Evolutionary conservation across 768 basidiomycete genomes (phyloP).

Genomic region (Podaxis rugospora): DNA sequence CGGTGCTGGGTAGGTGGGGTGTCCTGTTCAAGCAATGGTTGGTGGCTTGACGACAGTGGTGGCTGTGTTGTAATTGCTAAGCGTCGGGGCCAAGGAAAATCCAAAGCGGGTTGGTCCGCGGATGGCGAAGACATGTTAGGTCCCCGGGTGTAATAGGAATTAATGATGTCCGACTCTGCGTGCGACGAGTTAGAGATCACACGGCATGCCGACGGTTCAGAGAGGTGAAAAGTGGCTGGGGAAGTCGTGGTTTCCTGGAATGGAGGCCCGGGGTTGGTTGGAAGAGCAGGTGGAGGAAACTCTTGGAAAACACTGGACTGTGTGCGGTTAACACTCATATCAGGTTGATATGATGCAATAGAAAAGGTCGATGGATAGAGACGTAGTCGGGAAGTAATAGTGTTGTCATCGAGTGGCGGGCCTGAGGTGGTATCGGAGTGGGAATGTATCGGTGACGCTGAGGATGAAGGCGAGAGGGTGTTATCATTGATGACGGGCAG

Average conservation of each 20-base stretch:
- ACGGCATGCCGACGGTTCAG: not conserved
- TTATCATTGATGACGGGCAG: not conserved
- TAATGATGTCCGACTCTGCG: conserved; percentile 8
- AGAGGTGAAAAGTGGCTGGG: not conserved
- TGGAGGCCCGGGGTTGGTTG: not conserved
- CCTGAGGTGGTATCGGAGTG: not conserved
- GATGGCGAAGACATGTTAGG: not conserved
- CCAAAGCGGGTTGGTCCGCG: not conserved
- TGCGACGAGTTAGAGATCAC: not conserved
- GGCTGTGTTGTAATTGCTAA: conserved; percentile 4
- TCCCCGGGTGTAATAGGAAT: conserved; percentile 2
- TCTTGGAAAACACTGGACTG: conserved; percentile 7
- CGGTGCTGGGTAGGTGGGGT: not conserved
- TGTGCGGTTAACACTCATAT: not conserved
- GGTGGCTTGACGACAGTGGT: not conserved
- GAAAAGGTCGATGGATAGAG: not conserved
- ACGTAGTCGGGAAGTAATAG: not conserved
- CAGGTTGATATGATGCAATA: conserved; percentile 4
- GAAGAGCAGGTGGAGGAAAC: not conserved
- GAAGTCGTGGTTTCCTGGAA: conserved; percentile 5
- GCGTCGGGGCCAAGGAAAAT: not conserved
- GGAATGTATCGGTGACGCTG: not conserved
- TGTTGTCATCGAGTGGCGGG: conserved; percentile 2
- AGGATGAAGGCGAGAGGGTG: not conserved
- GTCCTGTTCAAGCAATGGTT: not conserved